Base-by-base conservation (phyloP, 2,329 filamentous ascomycete species). In the Penicillium crustosum region DNA sequence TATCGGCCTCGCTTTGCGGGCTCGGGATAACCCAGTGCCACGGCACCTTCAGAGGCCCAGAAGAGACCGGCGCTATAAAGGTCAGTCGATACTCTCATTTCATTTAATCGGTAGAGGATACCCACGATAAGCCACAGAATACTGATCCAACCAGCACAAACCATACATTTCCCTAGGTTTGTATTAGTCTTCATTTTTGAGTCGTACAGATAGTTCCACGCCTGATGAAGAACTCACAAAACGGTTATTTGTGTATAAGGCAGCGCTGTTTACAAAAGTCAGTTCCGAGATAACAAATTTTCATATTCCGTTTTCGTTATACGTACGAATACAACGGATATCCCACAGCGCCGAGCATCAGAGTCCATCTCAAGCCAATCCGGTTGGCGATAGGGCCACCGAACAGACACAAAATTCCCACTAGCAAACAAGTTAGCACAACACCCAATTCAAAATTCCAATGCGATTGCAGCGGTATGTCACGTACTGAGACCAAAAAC, bases 31-130 rank as follows among this genome's bases (percentile, higher is more conserved):
- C 79, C 80, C 12, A 81, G 68, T 0, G 79, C 79, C 5, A 82
- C 75, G 0, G 81, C 79, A 13, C 79, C 81, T 64, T 83, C 81
- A 9, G 75, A 74, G 0, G 79, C 78, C 80, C 81, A 83, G 69
- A 82, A 82, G 1, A 82, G 68, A 1, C 79, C 80, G 0, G 80
- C 80, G 1, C 67, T 69, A 10, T 17, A 43, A 44, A 27, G 10
- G 19, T 36, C 13, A 50, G 29, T 23, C 1, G 9, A 27, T 9
- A 2, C 0, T 5, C 8, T n/a, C 6, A 1, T 13, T 25, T 4
- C 1, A 25, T 25, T 5, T 6, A 1, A n/a, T 10, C 39, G 4
- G 4, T 21, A 6, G 15, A 21, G 27, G 5, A 27, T 43, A 64
- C 66, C 61, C 53, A 69, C 67, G 76, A 78, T 25, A 81, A 64